phyloP scores from a whole-genome alignment of 2,329 filamentous ascomycete genomes.

The Penicillium glabrum region DNA sequence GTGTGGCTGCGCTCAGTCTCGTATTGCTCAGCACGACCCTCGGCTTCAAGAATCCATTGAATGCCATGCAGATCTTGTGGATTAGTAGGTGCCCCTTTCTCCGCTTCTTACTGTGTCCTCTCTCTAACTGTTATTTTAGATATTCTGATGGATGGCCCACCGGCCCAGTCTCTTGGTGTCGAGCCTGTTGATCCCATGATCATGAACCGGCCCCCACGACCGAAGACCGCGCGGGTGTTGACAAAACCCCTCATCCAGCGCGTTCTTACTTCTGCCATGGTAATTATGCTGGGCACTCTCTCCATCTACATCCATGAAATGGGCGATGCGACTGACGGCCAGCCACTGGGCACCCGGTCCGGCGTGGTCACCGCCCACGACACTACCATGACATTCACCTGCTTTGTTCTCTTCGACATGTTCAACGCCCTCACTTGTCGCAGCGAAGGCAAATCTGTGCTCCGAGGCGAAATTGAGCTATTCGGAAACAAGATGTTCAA shows the following conservation, averaged over 20 bases:
- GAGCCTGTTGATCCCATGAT: conserved; percentile 92
- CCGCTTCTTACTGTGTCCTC: background rate
- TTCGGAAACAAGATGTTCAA: conserved; percentile 94
- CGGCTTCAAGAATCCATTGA: conserved; percentile 91
- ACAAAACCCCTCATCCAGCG: conserved; percentile 78
- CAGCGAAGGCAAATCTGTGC: conserved; percentile 83
- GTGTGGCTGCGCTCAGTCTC: conserved; percentile 85
- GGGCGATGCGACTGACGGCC: conserved; percentile 62
- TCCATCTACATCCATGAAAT: conserved; percentile 91
- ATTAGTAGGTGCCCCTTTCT: conserved; percentile 71
- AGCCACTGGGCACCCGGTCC: conserved; percentile 38
- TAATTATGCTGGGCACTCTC: conserved; percentile 93
- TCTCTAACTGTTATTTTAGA: conserved; percentile 57
- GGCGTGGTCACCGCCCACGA: conserved; percentile 83
- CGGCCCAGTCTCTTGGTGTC: conserved; percentile 93
- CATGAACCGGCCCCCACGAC: conserved; percentile 86
- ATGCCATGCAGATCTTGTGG: conserved; percentile 99
- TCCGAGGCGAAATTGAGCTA: conserved; percentile 79
- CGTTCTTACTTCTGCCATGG: conserved; percentile 79
- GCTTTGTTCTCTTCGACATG: conserved; percentile 99
- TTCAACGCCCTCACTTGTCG: conserved; percentile 96
- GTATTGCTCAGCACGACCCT: conserved; percentile 90
- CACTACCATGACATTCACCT: conserved; percentile 99
- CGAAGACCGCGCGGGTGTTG: conserved; percentile 85
- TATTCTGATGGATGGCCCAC: conserved; percentile 98